Base-by-base conservation (phyloP, 2,329 filamentous ascomycete species). In the Whalleya microplaca region DNA sequence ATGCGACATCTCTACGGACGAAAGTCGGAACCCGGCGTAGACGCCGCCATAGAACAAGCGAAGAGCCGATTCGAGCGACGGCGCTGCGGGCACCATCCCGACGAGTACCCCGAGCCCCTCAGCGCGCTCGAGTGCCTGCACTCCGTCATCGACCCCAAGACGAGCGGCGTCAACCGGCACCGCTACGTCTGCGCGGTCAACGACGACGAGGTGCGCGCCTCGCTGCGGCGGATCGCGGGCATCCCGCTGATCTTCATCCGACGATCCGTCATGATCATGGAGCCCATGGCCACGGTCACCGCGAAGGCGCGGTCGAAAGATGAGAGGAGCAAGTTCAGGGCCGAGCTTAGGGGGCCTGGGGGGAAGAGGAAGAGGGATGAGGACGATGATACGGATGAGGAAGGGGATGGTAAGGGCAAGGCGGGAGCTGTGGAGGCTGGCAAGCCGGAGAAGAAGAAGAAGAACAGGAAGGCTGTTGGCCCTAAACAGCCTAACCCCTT, bases 171-270 rank as follows among this genome's bases (percentile, higher is more conserved):
- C 55, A 95, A 95, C 72, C 92, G 91, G 75, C 85, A 92, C 69
- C 82, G 88, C 56, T 94, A 94, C 69, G 84, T 92, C 12, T 87
- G 94, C 19, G 90, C 90, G 8, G 88, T 84, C 59, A 90, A 94
- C 72, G 87, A 89, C 61, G 73, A 79, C 21, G 83, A 85, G 42
- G 80, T 91, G 45, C 78, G 90, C 63, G 79, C 81, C 45, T 76
- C 78, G 63, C 80, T 94, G 76, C 81, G 90, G 48, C 75, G 74
- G n/a, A 80, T 93, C 19, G 81, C 84, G 21, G 90, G 89, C 19
- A 88, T 91, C 47, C 91, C 91, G 19, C 72, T 94, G 59, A 84
- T 95, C 45, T 94, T 94, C 71, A 89, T 94, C 63, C 86, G 87
- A 62, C 80, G 89, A 53, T 90, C 87, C 59, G 90, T 96, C 51